Evolutionary conservation across 2,329 filamentous ascomycete genomes (phyloP), one percentile per base, ranked within the genome.

Genomic region (Gaeumannomyces tritici): DNA sequence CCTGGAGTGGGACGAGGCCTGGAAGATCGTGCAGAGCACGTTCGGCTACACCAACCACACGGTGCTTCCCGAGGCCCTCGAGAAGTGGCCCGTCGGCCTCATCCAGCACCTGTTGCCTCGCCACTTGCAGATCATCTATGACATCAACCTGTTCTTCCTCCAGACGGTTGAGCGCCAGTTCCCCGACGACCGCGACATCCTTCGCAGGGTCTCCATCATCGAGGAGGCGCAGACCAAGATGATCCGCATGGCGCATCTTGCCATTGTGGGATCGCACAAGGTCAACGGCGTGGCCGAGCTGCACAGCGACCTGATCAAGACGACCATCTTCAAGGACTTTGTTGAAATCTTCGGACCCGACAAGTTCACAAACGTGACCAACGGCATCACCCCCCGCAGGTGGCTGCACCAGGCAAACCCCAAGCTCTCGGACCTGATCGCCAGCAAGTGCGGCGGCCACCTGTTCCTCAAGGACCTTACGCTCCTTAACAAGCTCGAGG

Each of bases 11-110:
- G 89, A 96, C 68, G 84, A 89, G 68, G 93, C 93, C 2, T 99
- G 95, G 95, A 81, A 79, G 61, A 95, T 92, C 67, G 89, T 92
- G 33, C 85, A 82, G 29, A 79, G 80, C 64, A 91, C 83, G 47
- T 99, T 99, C 71, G 91, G 93, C 66, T 99, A 99, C 79, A 98
- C 95, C 66, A 99, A 99, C 77, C 95, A 99, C 77, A 99, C 95
- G 0, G 95, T 99, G 62, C 86, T 99, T 60, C 93, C 95, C 0
- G 95, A 99, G 76, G 95, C 95, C 29, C 79, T 98, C 58, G 95
- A 99, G 84, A 99, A 98, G 78, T 99, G 95, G 95, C 93, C 93
- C 1, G 93, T 99, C 47, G 89, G 91, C 57, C 79, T 99, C 64
- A 78, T 99, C 71, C 93, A 98, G 77, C 89, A 97, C 70, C 84